Evolutionary conservation across 176 grass and related monocot species (phyloP).

Genomic region (Stipa capillata): DNA sequence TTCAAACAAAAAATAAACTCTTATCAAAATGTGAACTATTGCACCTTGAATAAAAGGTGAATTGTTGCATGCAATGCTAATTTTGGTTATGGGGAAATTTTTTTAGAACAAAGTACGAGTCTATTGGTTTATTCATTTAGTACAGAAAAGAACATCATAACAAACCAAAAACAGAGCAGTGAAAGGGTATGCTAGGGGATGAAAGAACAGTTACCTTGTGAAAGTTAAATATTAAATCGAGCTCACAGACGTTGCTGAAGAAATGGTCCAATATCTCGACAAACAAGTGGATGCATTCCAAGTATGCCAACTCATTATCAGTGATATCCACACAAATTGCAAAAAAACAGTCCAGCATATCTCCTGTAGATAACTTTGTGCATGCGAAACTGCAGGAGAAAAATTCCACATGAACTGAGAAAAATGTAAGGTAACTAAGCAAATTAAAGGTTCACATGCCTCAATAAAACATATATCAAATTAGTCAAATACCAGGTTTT

Average conservation of each 20-base stretch:
- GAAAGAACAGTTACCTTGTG: constrained; percentile 54
- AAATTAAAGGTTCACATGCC: not conserved
- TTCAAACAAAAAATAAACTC: not conserved
- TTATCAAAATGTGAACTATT: not conserved
- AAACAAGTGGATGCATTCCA: constrained; percentile 93
- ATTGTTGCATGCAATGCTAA: not conserved
- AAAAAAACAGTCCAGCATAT: constrained; percentile 93
- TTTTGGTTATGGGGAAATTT: not conserved
- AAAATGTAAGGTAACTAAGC: not conserved
- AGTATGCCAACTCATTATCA: constrained; percentile 91
- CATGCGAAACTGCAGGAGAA: constrained; percentile 44
- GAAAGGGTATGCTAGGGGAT: not conserved
- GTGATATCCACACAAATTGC: too few species aligned
- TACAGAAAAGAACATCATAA: not conserved
- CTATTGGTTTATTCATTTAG: not conserved
- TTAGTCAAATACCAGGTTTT: not conserved
- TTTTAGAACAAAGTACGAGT: not conserved
- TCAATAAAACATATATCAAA: not conserved
- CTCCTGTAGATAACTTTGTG: constrained; percentile 95
- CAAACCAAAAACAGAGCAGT: not conserved
- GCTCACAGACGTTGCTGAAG: constrained; percentile 93
- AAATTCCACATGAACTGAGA: not conserved
- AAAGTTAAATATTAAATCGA: constrained; percentile 92
- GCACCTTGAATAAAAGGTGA: not conserved
- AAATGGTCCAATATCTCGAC: constrained; percentile 96